A percentile compares a stretch with the other conserved stretches of the same genome.
These are phyloP conservation scores for Cardamine resedifolia DNA, from an alignment of 345 rosid species.

Conservation along the genomic window DNA sequence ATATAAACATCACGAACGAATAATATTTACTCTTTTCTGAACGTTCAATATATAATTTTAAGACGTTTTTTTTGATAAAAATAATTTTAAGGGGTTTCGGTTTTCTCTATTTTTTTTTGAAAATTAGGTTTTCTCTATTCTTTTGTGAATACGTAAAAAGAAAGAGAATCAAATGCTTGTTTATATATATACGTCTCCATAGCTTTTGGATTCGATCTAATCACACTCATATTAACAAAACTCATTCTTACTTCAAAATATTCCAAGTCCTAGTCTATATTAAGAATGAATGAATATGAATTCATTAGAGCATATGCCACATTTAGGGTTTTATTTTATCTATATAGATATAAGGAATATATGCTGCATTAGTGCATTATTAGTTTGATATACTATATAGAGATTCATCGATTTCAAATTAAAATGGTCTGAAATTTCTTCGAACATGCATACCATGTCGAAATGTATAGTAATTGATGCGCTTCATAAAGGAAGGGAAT, in stretches of 20 bases:
- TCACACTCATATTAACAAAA: slow-evolving; percentile 23
- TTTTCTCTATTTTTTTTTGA: slow-evolving; percentile 33
- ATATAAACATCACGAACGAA: not conserved
- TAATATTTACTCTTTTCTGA: not conserved
- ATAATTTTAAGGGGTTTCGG: not conserved
- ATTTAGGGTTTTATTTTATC: not conserved
- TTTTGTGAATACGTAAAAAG: slow-evolving; percentile 33
- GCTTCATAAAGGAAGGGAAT: not conserved
- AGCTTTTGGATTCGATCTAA: slow-evolving; percentile 33
- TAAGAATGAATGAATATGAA: not conserved
- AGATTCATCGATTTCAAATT: not conserved
- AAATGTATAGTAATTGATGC: not conserved
- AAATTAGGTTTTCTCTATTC: slow-evolving; percentile 31
- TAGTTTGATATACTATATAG: not conserved
- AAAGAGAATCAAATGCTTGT: slow-evolving; percentile 29
- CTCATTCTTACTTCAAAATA: slow-evolving; percentile 9
- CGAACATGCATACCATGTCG: not conserved
- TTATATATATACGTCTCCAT: slow-evolving; percentile 19
- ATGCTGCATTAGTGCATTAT: not conserved
- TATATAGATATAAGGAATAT: not conserved
- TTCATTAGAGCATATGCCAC: not conserved
- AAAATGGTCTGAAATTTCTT: slow-evolving; percentile 9
- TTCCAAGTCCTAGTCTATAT: slow-evolving; percentile 6
- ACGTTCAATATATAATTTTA: slow-evolving; percentile 4
- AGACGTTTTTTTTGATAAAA: not conserved